A percentile compares a stretch with the other conserved stretches of the same genome.
These are phyloP conservation scores for Zygosaccharomyces gambellarensis DNA, from an alignment of 805 yeast genomes.

Conservation along the genomic window DNA sequence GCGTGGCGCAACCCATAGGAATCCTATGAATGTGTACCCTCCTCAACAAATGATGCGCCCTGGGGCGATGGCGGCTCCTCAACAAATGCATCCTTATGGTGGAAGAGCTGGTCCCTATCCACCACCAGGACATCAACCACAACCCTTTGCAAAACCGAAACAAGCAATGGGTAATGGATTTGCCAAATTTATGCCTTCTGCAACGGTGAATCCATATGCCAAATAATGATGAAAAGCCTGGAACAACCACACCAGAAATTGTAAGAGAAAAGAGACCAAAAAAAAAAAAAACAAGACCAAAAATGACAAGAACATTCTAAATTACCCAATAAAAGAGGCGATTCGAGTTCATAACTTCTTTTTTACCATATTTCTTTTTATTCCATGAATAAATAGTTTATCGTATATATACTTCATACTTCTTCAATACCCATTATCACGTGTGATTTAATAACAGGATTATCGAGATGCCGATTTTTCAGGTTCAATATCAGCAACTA, in stretches of 20 bases:
- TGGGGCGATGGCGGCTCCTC: slow-evolving; percentile 2
- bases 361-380: background rate
- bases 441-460: background rate
- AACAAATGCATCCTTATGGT: slow-evolving; percentile 8
- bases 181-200: slow-evolving; percentile 33
- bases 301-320: background rate
- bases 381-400: background rate
- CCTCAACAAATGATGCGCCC: slow-evolving; percentile 8
- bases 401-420: background rate
- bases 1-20: slow-evolving; percentile 5
- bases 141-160: slow-evolving; percentile 10
- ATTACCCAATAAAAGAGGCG: background rate
- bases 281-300: background rate
- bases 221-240: slow-evolving; percentile 3
- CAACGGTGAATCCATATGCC: slow-evolving; percentile 29
- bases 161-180: slow-evolving; percentile 26
- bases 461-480: background rate
- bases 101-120: slow-evolving; percentile 16
- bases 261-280: too few relatives aligned
- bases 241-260: background rate
- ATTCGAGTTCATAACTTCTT: background rate
- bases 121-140: background rate
- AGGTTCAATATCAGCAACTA: background rate
- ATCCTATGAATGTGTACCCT: slow-evolving; percentile 2
- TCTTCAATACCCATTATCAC: background rate